phyloP scores from a whole-genome alignment of 192 early-diverging fungal species.

The Umbelopsis sp. region DNA sequence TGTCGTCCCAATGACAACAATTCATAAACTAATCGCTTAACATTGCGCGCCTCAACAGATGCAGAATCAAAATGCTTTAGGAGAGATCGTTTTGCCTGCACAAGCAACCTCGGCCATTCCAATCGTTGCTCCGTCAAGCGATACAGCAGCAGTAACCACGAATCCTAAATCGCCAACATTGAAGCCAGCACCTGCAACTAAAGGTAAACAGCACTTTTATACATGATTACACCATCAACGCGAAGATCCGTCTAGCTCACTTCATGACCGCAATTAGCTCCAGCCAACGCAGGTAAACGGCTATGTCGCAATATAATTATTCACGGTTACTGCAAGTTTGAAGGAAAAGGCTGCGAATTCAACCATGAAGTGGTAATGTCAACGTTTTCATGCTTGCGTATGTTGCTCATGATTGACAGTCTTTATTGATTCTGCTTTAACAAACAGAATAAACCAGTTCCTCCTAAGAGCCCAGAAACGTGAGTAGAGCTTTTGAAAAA shows the following conservation, averaged over 20 bases:
- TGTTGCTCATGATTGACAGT: background rate
- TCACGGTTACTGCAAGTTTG: slow-evolving; percentile 84
- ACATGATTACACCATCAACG: background rate
- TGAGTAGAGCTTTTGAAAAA: slow-evolving; percentile 17
- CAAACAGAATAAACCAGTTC: slow-evolving; percentile 19
- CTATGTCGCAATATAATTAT: slow-evolving; percentile 80
- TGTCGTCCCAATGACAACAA: background rate
- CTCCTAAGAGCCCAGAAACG: slow-evolving; percentile 29
- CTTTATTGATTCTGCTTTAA: background rate
- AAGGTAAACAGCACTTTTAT: background rate
- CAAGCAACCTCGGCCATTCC: slow-evolving; percentile 35
- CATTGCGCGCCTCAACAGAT: background rate
- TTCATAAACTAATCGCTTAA: background rate
- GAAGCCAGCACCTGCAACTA: slow-evolving; percentile 6
- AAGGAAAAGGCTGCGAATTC: slow-evolving; percentile 83
- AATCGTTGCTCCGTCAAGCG: slow-evolving; percentile 31
- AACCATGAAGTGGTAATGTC: slow-evolving; percentile 71
- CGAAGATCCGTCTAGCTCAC: background rate
- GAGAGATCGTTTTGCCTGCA: slow-evolving; percentile 32
- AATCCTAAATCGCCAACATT: slow-evolving; percentile 11
- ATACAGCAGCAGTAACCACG: background rate
- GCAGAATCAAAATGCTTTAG: slow-evolving; percentile 26
- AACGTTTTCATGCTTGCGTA: background rate
- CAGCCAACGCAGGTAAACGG: slow-evolving; percentile 33
- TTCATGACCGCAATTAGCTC: background rate